Percentiles rank a stretch among this genome's conserved stretches.
phyloP scores from a whole-genome alignment of 495 filamentous ascomycete genomes.

The Daldinia bambusicola region DNA sequence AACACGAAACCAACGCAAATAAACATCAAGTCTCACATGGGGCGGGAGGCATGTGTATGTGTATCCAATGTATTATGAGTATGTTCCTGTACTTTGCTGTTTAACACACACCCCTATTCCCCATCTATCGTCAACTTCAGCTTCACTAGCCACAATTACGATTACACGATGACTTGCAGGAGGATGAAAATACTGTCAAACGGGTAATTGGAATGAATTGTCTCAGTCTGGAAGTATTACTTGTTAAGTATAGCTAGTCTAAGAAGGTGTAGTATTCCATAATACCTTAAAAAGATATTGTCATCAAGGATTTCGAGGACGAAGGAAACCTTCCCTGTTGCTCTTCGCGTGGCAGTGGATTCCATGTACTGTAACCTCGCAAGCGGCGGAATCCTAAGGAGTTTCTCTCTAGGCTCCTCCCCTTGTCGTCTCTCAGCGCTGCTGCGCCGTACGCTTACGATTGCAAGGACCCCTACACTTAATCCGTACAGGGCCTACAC shows the following conservation, averaged over 20 bases:
- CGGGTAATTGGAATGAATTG: constrained; percentile 28
- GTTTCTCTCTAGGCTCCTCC: constrained; percentile 14
- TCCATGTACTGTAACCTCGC: constrained; percentile 42
- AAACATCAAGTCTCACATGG: constrained; percentile 25
- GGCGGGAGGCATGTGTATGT: constrained; percentile 14
- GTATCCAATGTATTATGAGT: constrained; percentile 9
- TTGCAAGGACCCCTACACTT: constrained; percentile 8
- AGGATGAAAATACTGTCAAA: constrained; percentile 31
- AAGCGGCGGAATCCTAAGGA: constrained; percentile 30
- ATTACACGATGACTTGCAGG: constrained; percentile 33
- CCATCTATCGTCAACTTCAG: constrained; percentile 2
- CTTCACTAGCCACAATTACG: constrained; percentile 40
- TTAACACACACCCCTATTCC: constrained; percentile 27
- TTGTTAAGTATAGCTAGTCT: neutral
- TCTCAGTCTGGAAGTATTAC: constrained; percentile 1
- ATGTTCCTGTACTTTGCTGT: constrained; percentile 1
- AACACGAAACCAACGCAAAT: constrained; percentile 27
- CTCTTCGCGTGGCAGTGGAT: constrained; percentile 46
- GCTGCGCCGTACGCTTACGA: constrained; percentile 27
- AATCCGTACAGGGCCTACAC: constrained; percentile 6
- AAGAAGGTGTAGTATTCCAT: constrained; percentile 2
- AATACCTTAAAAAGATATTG: constrained; percentile 14
- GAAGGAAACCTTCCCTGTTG: constrained; percentile 24
- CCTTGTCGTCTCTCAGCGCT: constrained; percentile 7
- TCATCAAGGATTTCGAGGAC: constrained; percentile 15